A percentile compares a stretch with the other conserved stretches of the same genome.
Conservation (phyloP, 1,139 yeast genomes). For the Yamadazyma sp. region DNA sequence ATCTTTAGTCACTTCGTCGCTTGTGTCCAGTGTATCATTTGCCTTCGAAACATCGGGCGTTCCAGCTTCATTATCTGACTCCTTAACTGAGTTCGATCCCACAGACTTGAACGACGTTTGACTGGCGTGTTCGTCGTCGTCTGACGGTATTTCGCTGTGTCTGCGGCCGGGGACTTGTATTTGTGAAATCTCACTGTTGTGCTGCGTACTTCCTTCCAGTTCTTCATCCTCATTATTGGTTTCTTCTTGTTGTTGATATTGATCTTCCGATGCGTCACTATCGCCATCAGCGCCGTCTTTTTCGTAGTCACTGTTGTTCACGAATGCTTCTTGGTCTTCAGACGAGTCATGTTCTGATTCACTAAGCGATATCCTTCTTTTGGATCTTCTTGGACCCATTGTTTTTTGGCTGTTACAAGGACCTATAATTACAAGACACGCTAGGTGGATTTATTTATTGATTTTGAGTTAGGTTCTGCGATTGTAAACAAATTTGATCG, state of each 20-base stretch:
- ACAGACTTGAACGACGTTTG: constrained; percentile 1
- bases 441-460: not conserved
- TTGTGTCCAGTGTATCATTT: constrained; percentile 18
- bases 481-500: not conserved
- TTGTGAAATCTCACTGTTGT: not conserved
- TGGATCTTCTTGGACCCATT: constrained; percentile 10
- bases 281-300: not conserved
- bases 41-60: constrained; percentile 15
- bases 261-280: not conserved
- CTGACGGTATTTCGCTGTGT: not conserved
- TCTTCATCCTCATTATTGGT: not conserved
- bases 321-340: constrained; percentile 23
- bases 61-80: constrained; percentile 4
- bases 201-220: not conserved
- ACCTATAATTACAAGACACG: constrained; percentile 1
- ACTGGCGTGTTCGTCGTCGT: not conserved
- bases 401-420: not conserved
- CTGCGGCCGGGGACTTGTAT: not conserved
- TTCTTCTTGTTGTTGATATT: constrained; percentile 2
- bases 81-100: constrained; percentile 6
- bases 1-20: constrained; percentile 15
- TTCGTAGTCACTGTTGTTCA: constrained; percentile 40
- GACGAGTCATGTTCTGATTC: constrained; percentile 16
- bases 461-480: not conserved
- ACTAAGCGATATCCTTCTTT: constrained; percentile 15